Evolutionary conservation across 257 asterid genomes (phyloP).

Genomic region (Solanum microdontum): DNA sequence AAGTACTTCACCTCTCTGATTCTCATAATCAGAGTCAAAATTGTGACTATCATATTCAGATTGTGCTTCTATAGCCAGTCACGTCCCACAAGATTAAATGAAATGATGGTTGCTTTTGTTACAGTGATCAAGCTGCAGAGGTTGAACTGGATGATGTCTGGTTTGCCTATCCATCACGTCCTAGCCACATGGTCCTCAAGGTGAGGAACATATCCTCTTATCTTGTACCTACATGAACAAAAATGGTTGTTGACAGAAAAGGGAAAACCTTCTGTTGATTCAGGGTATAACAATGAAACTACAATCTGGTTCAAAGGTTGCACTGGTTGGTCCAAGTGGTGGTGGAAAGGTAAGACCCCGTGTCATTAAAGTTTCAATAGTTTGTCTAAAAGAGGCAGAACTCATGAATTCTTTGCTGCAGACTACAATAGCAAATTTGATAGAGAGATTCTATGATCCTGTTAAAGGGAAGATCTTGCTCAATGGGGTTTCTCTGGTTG

Average conservation of each 20-base stretch:
- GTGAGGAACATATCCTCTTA: constrained; percentile 21
- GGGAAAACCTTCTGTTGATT: neutral
- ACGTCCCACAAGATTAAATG: neutral
- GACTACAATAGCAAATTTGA: constrained; percentile 89
- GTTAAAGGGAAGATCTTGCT: constrained; percentile 49
- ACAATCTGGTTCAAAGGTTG: constrained; percentile 70
- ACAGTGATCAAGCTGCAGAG: constrained; percentile 67
- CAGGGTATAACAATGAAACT: constrained; percentile 67
- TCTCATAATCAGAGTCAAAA: neutral
- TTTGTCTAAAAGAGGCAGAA: neutral
- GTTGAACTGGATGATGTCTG: constrained; percentile 76
- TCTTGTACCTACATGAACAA: neutral
- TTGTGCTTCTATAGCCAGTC: neutral
- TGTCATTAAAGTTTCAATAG: neutral
- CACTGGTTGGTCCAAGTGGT: constrained; percentile 90
- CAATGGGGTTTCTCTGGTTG: constrained; percentile 69
- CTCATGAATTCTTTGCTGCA: constrained; percentile 20
- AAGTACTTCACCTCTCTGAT: neutral
- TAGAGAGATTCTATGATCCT: constrained; percentile 82
- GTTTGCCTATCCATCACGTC: constrained; percentile 93
- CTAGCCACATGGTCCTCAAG: constrained; percentile 71
- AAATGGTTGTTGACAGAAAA: neutral
- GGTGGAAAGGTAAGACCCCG: constrained; percentile 64
- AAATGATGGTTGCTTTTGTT: neutral
- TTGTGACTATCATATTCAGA: neutral